Evolutionary conservation across 2,329 filamentous ascomycete species (phyloP), one percentile per base, ranked within the genome.

Genomic region (Penicillium olsonii): DNA sequence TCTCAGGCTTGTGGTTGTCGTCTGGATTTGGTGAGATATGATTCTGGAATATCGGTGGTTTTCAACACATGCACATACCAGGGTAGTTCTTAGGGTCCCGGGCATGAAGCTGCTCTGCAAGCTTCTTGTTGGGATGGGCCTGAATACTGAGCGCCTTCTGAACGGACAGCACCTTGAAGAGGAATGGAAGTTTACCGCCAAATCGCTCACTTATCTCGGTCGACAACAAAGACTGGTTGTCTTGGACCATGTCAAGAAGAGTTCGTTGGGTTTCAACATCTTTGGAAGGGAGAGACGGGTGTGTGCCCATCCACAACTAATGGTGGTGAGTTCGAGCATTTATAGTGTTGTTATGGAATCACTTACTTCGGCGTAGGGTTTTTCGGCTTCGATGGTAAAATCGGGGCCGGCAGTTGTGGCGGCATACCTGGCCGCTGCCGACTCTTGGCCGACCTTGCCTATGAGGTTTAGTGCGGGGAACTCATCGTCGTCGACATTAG

Each of bases 1-100:
- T 99, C 75, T 99, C 94, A 27, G 94, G 94, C 76, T 99, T 99
- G 80, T 99, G 94, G 76, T 99, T 99, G 77, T 97, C 92, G 78
- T 99, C 91, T 72, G 34, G 58, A 60, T n/a, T 33, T n/a, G 11
- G 15, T 19, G 22, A n/a, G 26, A 11, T 0, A 19, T 51, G 2
- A 50, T 43, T 15, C 18, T n/a, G n/a, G n/a, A n/a, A n/a, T n/a
- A n/a, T n/a, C 22, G 31, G 17, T 41, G 5, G 15, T 12, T 19
- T 15, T 37, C 12, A 1, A 18, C 11, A 4, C 19, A 3, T 27
- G 26, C 3, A 55, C 68, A 53, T 53, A 80, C 78, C 78, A 50
- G 92, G 94, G 68, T 99, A 99, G 78, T 99, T 95, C 74, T 90
- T 90, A 41, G 91, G 82, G 67, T 99, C 92, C 55, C 81, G 84